Base-by-base conservation (phyloP, 2,329 filamentous ascomycete genomes). In the Botryosphaeria dothidea region DNA sequence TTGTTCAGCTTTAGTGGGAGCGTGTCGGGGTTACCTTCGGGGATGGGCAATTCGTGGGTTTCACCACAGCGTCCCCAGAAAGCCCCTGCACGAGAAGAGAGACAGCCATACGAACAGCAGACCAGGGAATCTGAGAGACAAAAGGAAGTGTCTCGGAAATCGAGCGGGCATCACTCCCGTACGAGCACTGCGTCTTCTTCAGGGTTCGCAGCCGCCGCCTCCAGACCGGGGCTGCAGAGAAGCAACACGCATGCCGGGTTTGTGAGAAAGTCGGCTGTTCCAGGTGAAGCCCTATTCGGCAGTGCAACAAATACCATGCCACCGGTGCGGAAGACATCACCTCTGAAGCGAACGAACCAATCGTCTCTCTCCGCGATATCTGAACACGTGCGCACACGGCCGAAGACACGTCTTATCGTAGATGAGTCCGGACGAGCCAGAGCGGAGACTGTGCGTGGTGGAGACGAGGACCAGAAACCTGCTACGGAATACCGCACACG, bases 351-450 rank as follows among this genome's bases (percentile, higher is more conserved):
- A 8, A 73, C 77, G 65, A 79, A 77, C 36, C 72, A 68, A 58
- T 73, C 75, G 2, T 77, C 77, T 17, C 74, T 83, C 3, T 77
- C 76, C 38, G 76, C 80, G 7, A 83, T 84, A 15, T 80, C 81
- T 3, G 82, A 83, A 67, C 70, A 77, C 52, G 74, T 74, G 66
- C 76, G 77, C 62, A 65, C 73, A 9, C 69, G 70, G 25, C 75
- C 77, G 9, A 75, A 77, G 57, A 79, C 79, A 52, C 79, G 80
- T 7, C 76, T 84, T 21, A 74, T 83, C 41, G 77, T 84, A 38
- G 82, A 83, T 67, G 80, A 82, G 67, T 79, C 74, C 58, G 82
- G 82, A 15, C 74, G 77, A 48, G 82, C 82, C 45, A 74, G 81
- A 11, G 81, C 81, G 5, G 79, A 82, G 68, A 81, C 80, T n/a